Evolutionary conservation across 2,329 filamentous ascomycete species (phyloP).

Genomic region (Cladosporium phlei): DNA sequence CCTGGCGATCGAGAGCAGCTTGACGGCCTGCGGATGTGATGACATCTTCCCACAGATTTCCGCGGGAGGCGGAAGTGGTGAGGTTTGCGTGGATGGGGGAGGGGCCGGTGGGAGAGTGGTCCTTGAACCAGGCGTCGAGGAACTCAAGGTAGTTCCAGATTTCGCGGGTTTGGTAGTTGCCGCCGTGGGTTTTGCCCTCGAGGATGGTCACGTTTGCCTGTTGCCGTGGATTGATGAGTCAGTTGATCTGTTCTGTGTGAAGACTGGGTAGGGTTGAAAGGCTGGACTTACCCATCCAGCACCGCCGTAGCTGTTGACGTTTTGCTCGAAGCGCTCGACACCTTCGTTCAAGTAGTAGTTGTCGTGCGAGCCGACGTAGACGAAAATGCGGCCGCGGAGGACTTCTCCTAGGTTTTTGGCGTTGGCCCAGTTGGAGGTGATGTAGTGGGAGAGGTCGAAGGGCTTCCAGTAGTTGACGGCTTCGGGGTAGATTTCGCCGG

Average conservation of each 20-base stretch:
- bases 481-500: conserved; percentile 35
- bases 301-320: conserved; percentile 31
- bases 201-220: conserved; percentile 34
- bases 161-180: conserved; percentile 30
- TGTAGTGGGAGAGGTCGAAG: conserved; percentile 33
- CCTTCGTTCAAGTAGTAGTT: conserved; percentile 37
- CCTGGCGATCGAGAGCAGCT: conserved; percentile 33
- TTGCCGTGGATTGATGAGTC: too few species aligned
- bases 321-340: conserved; percentile 33
- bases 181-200: conserved; percentile 30
- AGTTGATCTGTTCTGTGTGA: too few species aligned
- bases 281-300: conserved; percentile 23
- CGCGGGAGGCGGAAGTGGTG: conserved; percentile 23
- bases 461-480: conserved; percentile 36
- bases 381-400: conserved; percentile 29
- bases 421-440: conserved; percentile 33
- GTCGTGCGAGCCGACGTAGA: conserved; percentile 36
- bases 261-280: not conserved
- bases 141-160: conserved; percentile 35
- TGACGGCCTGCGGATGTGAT: conserved; percentile 30
- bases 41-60: conserved; percentile 34
- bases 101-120: conserved; percentile 31
- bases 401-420: conserved; percentile 31
- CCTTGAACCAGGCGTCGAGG: conserved; percentile 27
- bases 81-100: conserved; percentile 25